Evolutionary conservation across 805 yeast genomes (phyloP).

Genomic region (Schwanniomyces pseudopolymorphus): DNA sequence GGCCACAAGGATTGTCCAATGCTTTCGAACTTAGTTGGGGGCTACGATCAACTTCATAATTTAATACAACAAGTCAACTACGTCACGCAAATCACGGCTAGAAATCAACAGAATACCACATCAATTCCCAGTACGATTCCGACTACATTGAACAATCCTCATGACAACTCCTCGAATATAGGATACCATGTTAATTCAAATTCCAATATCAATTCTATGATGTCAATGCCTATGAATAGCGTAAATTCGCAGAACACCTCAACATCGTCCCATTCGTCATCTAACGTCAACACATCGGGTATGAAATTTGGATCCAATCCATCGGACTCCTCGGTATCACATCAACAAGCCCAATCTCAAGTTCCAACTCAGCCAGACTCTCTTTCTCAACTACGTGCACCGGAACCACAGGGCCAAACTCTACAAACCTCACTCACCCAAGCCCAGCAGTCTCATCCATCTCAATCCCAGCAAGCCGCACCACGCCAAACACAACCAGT

Average conservation of each 20-base stretch:
- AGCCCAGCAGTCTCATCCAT: constrained; percentile 2
- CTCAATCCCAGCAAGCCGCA: no score
- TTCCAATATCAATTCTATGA: neutral
- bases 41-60: constrained; percentile 44
- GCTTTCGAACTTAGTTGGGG: constrained; percentile 45
- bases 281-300: neutral
- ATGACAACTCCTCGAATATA: constrained; percentile 1
- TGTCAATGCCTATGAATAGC: neutral
- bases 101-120: constrained; percentile 19
- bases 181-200: constrained; percentile 8
- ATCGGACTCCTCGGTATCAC: constrained; percentile 1
- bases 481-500: constrained; percentile 4
- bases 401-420: no score
- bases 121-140: constrained; percentile 41
- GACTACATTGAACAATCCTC: constrained; percentile 28
- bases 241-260: constrained; percentile 1
- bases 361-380: constrained; percentile 1
- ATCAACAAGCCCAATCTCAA: constrained; percentile 2
- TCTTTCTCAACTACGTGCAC: neutral
- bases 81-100: constrained; percentile 25
- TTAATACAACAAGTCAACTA: constrained; percentile 35
- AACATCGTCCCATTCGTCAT: constrained; percentile 6
- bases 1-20: constrained; percentile 52
- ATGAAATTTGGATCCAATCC: neutral
- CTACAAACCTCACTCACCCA: no score